Evolutionary conservation across 768 basidiomycete species (phyloP), one percentile per base, ranked within the genome.

Genomic region (Tremella yokohamensis): DNA sequence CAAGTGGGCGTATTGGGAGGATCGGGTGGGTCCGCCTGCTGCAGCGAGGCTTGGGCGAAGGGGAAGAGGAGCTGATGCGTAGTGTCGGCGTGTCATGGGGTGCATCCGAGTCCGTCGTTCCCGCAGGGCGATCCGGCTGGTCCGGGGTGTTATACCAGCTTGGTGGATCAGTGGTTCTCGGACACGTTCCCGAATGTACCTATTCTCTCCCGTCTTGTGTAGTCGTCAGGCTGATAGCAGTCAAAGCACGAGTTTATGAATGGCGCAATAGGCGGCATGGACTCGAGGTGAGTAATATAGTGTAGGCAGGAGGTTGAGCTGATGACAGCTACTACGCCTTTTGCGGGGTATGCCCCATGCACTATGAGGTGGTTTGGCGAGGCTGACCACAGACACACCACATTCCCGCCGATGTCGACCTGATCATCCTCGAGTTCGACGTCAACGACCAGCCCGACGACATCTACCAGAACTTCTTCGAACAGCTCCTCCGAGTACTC

Each of bases 251-350:
- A 67, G 48, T 58, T 73, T 13, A 55, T 66, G 61, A 75, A 75
- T 54, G 74, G 74, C 18, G 74, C 74, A 0, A 73, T 75, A 19
- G 74, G 74, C 0, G 74, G 69, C 12, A 73, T 75, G 74, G 74
- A 75, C 52, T 70, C 70, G 38, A 71, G 57, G 64, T 60, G 47
- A 38, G 59, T 39, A 15, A 34, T 20, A 2, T 20, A 34, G 18
- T 22, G 11, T n/a, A n/a, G n/a, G 19, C 13, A 13, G 18, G 12
- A 22, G 29, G 18, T 29, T 44, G 2, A 18, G 38, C 48, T 44
- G 48, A 57, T 18, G 8, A 0, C 50, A 68, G 72, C 40, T 75
- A 75, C 54, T 75, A 75, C 40, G 74, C 74, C 6, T 75, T 75
- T 58, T 75, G 74, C 55, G 74, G 74, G 1, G 67, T 70, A 34